Percentiles rank a stretch among this genome's conserved stretches.
These are phyloP conservation scores for Dactylellina haptotyla DNA, from an alignment of 2,329 filamentous ascomycete genomes.

Conservation along the genomic window DNA sequence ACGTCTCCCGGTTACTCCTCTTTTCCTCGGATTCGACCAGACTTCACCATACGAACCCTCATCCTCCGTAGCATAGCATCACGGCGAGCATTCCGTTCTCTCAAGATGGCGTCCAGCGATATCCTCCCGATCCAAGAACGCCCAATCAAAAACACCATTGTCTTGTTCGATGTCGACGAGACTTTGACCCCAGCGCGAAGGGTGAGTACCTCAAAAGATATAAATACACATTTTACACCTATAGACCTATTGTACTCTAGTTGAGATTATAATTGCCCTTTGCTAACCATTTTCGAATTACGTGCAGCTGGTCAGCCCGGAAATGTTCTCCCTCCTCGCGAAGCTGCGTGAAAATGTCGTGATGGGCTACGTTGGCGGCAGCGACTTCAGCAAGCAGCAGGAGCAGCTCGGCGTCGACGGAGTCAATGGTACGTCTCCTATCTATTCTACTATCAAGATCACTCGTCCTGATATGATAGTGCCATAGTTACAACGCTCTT, in stretches of 20 bases:
- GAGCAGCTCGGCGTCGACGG: slow-evolving; percentile 78
- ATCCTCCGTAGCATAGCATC: not conserved
- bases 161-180: slow-evolving; percentile 94
- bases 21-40: not conserved
- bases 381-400: slow-evolving; percentile 91
- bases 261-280: slow-evolving; percentile 13
- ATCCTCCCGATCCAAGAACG: slow-evolving; percentile 66
- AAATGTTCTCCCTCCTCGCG: slow-evolving; percentile 84
- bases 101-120: not conserved
- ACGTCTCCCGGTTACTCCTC: slow-evolving; percentile 43
- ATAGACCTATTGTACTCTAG: slow-evolving; percentile 17
- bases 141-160: slow-evolving; percentile 90
- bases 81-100: not conserved
- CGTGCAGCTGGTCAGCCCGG: slow-evolving; percentile 73
- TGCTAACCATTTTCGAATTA: slow-evolving; percentile 19
- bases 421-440: slow-evolving; percentile 53
- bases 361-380: slow-evolving; percentile 92
- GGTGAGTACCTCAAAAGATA: slow-evolving; percentile 68
- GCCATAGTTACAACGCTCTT: slow-evolving; percentile 80
- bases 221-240: no score
- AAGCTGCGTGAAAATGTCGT: slow-evolving; percentile 85
- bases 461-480: slow-evolving; percentile 61
- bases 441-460: slow-evolving; percentile 61
- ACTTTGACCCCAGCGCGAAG: slow-evolving; percentile 85
- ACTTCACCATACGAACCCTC: not conserved